Evolutionary conservation across 495 filamentous ascomycete species (phyloP).

Genomic region (Neurospora discreta): DNA sequence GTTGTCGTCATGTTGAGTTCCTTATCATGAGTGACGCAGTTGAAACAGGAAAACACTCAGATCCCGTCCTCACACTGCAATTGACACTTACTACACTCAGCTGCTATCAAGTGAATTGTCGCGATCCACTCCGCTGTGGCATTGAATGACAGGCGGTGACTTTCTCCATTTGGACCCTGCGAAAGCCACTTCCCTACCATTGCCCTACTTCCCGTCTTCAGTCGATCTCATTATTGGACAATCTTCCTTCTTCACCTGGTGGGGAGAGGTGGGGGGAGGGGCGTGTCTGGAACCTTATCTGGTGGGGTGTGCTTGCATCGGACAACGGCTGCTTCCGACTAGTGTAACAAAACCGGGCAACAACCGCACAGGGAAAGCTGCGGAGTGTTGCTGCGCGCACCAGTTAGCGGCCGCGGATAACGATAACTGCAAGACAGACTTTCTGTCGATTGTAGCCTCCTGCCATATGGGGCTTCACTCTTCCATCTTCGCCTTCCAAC

Average conservation of each 20-base stretch:
- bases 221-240: conserved; percentile 8
- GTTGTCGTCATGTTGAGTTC: neutral
- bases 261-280: too few species aligned
- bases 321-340: conserved; percentile 7
- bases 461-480: too few species aligned
- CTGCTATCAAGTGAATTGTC: neutral
- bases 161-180: neutral
- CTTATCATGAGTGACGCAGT: neutral
- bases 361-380: neutral
- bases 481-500: neutral
- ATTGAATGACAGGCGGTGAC: neutral
- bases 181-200: neutral
- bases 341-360: neutral
- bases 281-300: neutral
- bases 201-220: too few species aligned
- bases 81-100: too few species aligned
- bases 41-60: neutral
- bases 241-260: neutral
- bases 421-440: neutral
- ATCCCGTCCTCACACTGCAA: neutral
- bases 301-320: conserved; percentile 4
- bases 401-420: conserved; percentile 5
- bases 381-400: neutral
- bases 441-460: neutral
- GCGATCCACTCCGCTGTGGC: neutral